phyloP scores from a whole-genome alignment of 2,329 filamentous ascomycete species.

The Epicoccum sorghinum region DNA sequence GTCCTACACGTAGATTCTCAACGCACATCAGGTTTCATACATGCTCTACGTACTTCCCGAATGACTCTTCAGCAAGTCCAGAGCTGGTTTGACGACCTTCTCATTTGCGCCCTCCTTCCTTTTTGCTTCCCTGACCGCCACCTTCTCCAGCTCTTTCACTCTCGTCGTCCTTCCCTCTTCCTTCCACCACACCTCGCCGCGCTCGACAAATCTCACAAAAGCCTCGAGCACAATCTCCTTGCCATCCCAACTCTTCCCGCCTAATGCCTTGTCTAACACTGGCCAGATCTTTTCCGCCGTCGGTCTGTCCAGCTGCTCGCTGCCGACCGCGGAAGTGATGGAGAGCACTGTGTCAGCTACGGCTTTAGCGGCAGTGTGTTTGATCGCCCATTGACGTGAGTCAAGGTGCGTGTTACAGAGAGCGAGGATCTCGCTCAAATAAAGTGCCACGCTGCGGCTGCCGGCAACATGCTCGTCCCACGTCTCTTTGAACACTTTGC shows the following conservation, averaged over 20 bases:
- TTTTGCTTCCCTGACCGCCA: slow-evolving; percentile 81
- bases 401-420: slow-evolving; percentile 73
- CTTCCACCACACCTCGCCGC: slow-evolving; percentile 63
- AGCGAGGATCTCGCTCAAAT: slow-evolving; percentile 78
- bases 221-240: slow-evolving; percentile 85
- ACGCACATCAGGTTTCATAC: not conserved
- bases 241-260: slow-evolving; percentile 88
- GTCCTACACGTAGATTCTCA: not conserved
- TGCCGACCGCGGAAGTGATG: slow-evolving; percentile 62
- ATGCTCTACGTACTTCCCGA: not conserved
- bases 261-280: slow-evolving; percentile 77
- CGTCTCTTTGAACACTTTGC: slow-evolving; percentile 79
- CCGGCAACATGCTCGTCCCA: slow-evolving; percentile 94
- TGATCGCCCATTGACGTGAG: slow-evolving; percentile 85
- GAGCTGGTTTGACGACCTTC: slow-evolving; percentile 26
- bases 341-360: slow-evolving; percentile 75
- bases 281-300: slow-evolving; percentile 77
- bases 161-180: slow-evolving; percentile 64
- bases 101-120: slow-evolving; percentile 83
- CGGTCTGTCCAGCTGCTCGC: slow-evolving; percentile 64
- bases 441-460: slow-evolving; percentile 78
- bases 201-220: slow-evolving; percentile 77
- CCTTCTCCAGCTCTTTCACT: slow-evolving; percentile 70
- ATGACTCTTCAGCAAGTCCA: slow-evolving; percentile 23
- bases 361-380: slow-evolving; percentile 84